Conservation (phyloP, 2,329 filamentous ascomycete species). For the Fusarium odoratissimum region DNA sequence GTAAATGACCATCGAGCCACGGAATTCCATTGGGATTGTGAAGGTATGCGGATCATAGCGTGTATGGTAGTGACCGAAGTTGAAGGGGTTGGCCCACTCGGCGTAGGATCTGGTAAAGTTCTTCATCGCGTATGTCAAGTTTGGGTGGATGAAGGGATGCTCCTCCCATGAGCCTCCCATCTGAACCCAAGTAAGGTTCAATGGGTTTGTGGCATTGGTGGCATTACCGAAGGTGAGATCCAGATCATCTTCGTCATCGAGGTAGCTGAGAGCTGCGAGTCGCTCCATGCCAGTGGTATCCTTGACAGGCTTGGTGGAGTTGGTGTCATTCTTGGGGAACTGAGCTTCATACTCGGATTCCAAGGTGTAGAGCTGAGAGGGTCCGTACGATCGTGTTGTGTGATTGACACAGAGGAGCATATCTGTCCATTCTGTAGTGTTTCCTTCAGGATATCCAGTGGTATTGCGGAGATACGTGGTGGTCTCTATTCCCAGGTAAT, state of each 20-base stretch:
- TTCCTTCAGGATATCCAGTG: constrained; percentile 17
- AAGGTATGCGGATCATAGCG: constrained; percentile 57
- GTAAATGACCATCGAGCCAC: constrained; percentile 56
- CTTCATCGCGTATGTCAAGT: constrained; percentile 52
- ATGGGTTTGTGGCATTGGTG: constrained; percentile 47
- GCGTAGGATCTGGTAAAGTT: constrained; percentile 53
- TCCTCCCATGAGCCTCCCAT: constrained; percentile 57
- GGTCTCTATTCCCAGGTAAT: constrained; percentile 46
- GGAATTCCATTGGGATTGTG: constrained; percentile 56
- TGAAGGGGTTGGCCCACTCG: constrained; percentile 57
- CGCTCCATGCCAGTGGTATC: constrained; percentile 3
- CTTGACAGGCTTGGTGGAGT: constrained; percentile 8
- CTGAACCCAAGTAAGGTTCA: constrained; percentile 50
- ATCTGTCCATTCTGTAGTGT: constrained; percentile 46
- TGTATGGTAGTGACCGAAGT: constrained; percentile 53
- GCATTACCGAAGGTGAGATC: constrained; percentile 10
- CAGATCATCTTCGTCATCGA: constrained; percentile 9
- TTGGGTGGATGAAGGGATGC: constrained; percentile 54
- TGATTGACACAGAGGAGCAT: constrained; percentile 50
- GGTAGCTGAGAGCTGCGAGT: constrained; percentile 5
- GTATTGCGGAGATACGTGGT: constrained; percentile 47
- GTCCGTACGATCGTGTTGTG: constrained; percentile 46
- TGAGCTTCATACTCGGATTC: constrained; percentile 31
- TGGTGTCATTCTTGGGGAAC: constrained; percentile 27
- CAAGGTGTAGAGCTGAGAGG: constrained; percentile 47